A percentile compares a stretch with the other conserved stretches of the same genome.
These are phyloP conservation scores for Holtermanniella nyarrowii DNA, from an alignment of 768 basidiomycete genomes.

Conservation along the genomic window DNA sequence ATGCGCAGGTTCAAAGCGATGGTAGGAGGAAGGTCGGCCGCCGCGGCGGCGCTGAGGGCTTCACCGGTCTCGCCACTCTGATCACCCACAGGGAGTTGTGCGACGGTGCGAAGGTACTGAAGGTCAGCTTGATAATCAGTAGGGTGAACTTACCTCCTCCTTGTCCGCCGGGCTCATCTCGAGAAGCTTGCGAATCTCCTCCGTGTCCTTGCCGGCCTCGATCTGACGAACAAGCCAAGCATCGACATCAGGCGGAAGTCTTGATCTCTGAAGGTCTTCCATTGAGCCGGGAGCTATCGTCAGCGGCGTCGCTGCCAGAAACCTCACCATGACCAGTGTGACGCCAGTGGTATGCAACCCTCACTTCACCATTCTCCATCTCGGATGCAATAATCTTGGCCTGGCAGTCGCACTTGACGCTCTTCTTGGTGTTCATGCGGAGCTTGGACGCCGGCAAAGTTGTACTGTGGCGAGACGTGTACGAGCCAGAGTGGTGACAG, in stretches of 20 bases:
- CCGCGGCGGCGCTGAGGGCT: too few relatives aligned
- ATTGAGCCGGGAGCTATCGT: neutral
- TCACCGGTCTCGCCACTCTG: neutral
- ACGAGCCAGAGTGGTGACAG: constrained; percentile 34
- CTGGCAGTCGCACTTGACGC: constrained; percentile 30
- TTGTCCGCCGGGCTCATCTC: constrained; percentile 25
- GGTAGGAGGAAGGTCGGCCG: constrained; percentile 21
- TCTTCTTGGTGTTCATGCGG: constrained; percentile 30
- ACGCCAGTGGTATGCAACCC: constrained; percentile 26
- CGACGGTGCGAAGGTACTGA: neutral
- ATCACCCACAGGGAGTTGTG: neutral
- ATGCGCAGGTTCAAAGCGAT: constrained; percentile 20
- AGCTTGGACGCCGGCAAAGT: constrained; percentile 19
- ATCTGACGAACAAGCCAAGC: constrained; percentile 30
- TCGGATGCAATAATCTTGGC: constrained; percentile 24
- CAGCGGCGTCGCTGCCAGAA: neutral
- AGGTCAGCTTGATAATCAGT: neutral
- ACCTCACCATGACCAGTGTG: constrained; percentile 36
- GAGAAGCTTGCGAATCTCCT: constrained; percentile 23
- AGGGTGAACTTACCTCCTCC: constrained; percentile 10
- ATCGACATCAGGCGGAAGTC: constrained; percentile 23
- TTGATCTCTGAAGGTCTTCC: neutral
- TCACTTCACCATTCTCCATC: constrained; percentile 20
- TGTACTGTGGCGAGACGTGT: constrained; percentile 21
- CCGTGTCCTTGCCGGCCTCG: constrained; percentile 18